Base-by-base conservation (phyloP, 495 filamentous ascomycete species). In the Xylaria grammica region DNA sequence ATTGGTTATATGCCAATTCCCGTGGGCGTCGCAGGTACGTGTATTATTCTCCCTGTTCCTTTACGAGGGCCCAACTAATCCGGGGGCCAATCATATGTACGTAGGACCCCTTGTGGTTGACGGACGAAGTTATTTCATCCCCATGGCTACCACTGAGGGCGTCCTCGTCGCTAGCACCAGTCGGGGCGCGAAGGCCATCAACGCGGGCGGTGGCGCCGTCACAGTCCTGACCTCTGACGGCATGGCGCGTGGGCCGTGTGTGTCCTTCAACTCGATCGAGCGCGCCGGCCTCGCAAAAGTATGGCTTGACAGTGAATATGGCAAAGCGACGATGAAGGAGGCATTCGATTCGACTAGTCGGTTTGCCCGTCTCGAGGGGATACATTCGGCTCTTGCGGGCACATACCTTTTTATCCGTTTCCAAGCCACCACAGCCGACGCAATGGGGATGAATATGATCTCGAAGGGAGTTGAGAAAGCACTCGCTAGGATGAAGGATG, bases 371-470 rank as follows among this genome's bases (percentile, higher is more conserved):
- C 84, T 99, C 8, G 89, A 97, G 73, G 83, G 76, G 26, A 89
- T 98, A 81, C 97, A 97, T 82, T 94, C 93, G 29, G 88, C 94
- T n/a, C 82, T 97, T 44, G 95, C 96, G 2, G 95, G 95, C 42
- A 97, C 93, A 22, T 91, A 97, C 74, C 87, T 99, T 11, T 99
- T 95, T 77, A 93, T 97, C 63, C 90, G 95, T 13, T 98, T 99
- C 86, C 95, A 95, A 83, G 96, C 95, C 0, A 97, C 94, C 13
- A 99, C 95, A 9, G 95, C 96, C 68, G 95, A 99, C 72, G 95
- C 95, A 27, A 99, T 99, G 96, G 95, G 95, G 60, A 99, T 99
- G 96, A 99, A 99, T 83, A 99, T 99, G 96, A 99, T 99, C 67
- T 97, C 93, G 58, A 99, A 99, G 83, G 95, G 95, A 68, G 94